Base-by-base conservation (phyloP, 345 rosid genomes). In the Crucihimalaya himalaica region DNA sequence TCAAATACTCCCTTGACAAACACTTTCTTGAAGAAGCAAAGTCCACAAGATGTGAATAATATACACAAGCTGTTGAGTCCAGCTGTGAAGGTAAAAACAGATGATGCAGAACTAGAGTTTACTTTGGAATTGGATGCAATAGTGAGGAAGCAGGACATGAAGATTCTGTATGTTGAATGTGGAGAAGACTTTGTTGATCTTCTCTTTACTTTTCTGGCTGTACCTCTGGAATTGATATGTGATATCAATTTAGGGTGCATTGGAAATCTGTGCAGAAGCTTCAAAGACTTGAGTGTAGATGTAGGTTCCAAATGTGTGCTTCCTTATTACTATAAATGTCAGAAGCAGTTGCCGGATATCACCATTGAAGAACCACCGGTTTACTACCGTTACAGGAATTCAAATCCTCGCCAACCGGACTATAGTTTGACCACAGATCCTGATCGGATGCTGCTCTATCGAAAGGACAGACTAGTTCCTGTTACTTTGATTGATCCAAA, bases 1-100 rank as follows among this genome's bases (percentile, higher is more conserved):
- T 63, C 79, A 31, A 61, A 43, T 1, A n/a, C 79, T 51, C 74
- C 79, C 15, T 68, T 76, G 48, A 76, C 79, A 0, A 50, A 69
- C 39, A 32, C 70, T 35, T 55, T 76, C 45, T 50, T 76, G 70
- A 52, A 37, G 52, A 70, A 63, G 34, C 39, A 45, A 42, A 63
- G 8, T 42, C 32, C 23, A 37, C 34, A 52, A 0, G 52, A 37
- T 40, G 5, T 62, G 31, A 4, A 14, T 1, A 46, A 43, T 16
- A 43, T 2, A 11, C 5, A 32, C 13, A 34, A 58, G 48, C 0
- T 21, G 7, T 4, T 23, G 55, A 72, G 35, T 31, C 34, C 25
- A 71, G 16, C 8, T 6, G 25, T 55, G 56, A 54, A 15, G 13
- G n/a, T 1, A 1, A 58, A 18, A 71, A 47, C 39, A 70, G 23